Evolutionary conservation across 2,329 filamentous ascomycete species (phyloP).

Genomic region (Dothideomycetidae sp.): DNA sequence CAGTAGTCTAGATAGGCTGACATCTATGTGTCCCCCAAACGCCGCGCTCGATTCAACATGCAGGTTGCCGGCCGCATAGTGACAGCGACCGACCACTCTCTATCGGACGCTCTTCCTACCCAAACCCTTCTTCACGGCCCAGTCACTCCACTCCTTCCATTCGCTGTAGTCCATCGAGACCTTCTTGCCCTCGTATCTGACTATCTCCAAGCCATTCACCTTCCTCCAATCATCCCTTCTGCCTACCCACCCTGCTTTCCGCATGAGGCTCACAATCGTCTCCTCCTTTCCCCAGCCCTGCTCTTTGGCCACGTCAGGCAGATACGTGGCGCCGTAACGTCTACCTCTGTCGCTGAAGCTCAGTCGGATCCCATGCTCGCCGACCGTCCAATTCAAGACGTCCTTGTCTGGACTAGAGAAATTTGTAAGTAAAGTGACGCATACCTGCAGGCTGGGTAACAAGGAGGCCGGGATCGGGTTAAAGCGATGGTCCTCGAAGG

Average conservation of each 20-base stretch:
- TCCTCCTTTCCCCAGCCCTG: slow-evolving; percentile 95
- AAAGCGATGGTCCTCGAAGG: slow-evolving; percentile 51
- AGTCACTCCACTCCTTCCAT: slow-evolving; percentile 67
- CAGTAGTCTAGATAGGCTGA: not conserved
- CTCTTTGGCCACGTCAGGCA: slow-evolving; percentile 81
- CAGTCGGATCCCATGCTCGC: slow-evolving; percentile 75
- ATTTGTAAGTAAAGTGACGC: slow-evolving; percentile 54
- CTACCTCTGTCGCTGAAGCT: slow-evolving; percentile 61
- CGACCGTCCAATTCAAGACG: slow-evolving; percentile 73
- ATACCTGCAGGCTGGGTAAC: slow-evolving; percentile 56
- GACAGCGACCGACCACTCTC: too few species aligned
- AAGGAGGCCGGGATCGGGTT: slow-evolving; percentile 50
- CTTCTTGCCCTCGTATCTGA: slow-evolving; percentile 78
- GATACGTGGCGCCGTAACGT: slow-evolving; percentile 72
- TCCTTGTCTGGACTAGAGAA: slow-evolving; percentile 47
- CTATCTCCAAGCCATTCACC: slow-evolving; percentile 57
- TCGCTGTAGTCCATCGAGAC: slow-evolving; percentile 54
- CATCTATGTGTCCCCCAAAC: not conserved
- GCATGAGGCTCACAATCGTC: slow-evolving; percentile 75
- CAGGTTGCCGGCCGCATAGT: too few species aligned
- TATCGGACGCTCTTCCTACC: slow-evolving; percentile 1
- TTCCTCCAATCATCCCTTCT: slow-evolving; percentile 54
- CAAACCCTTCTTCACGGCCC: slow-evolving; percentile 32
- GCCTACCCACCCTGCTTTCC: slow-evolving; percentile 86
- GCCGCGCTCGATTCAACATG: not conserved